phyloP scores from a whole-genome alignment of 1,284 basidiomycete species.

The Apiotrichum veenhuisii region DNA sequence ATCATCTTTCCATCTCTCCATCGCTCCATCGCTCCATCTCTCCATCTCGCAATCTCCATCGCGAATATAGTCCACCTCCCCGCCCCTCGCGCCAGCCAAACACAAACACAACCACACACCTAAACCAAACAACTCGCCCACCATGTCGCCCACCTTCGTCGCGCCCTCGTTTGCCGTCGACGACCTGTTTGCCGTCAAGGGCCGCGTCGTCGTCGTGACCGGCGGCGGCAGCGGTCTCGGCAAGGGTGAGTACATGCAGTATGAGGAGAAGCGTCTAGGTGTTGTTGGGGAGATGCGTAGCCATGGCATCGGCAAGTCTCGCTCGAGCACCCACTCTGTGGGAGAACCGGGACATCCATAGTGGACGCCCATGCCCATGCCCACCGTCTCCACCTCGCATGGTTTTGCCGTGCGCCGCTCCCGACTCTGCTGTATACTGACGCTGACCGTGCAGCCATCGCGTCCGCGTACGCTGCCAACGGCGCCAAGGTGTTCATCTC shows the following conservation, averaged over 20 bases:
- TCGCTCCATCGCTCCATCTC: background rate
- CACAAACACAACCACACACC: background rate
- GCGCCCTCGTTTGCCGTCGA: conserved; percentile 20
- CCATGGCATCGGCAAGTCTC: too few species aligned
- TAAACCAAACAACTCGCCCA: background rate
- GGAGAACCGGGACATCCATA: too few species aligned
- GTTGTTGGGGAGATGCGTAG: background rate
- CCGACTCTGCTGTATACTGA: too few species aligned
- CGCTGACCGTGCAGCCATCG: conserved; percentile 26
- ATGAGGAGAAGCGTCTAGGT: too few species aligned
- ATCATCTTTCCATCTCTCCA: background rate
- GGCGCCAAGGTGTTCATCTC: conserved; percentile 50
- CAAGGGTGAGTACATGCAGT: conserved; percentile 30
- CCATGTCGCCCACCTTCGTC: conserved; percentile 1
- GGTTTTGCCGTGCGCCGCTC: too few species aligned
- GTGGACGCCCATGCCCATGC: too few species aligned
- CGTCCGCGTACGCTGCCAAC: conserved; percentile 43
- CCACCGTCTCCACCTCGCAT: too few species aligned
- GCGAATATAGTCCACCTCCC: background rate
- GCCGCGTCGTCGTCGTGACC: conserved; percentile 29
- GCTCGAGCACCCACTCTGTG: too few species aligned
- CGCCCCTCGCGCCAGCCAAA: background rate
- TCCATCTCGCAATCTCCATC: background rate
- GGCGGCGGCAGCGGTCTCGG: conserved; percentile 42
- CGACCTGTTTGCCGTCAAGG: conserved; percentile 28